phyloP scores from a whole-genome alignment of 1,284 basidiomycete genomes.

The Cryptococcus sp. region DNA sequence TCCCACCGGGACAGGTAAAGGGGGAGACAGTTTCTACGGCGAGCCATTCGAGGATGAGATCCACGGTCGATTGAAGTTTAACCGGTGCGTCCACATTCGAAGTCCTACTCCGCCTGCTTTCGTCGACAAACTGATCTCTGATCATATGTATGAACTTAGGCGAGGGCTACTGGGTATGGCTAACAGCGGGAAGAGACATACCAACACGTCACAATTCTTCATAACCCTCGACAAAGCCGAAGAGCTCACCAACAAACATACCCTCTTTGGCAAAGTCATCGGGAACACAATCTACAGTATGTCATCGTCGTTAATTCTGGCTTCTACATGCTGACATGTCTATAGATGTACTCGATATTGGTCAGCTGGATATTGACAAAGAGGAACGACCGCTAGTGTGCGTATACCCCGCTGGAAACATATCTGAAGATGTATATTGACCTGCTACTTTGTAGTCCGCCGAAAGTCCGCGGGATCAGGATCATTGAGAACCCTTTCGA shows the following conservation, averaged over 20 bases:
- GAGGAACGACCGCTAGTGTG: slow-evolving; percentile 84
- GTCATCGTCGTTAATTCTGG: slow-evolving; percentile 50
- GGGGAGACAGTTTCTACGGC: slow-evolving; percentile 89
- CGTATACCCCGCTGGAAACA: slow-evolving; percentile 40
- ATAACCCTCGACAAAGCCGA: slow-evolving; percentile 87
- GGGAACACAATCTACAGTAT: slow-evolving; percentile 79
- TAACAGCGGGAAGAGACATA: slow-evolving; percentile 78
- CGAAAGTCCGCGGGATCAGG: slow-evolving; percentile 78
- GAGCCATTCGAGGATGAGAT: slow-evolving; percentile 91
- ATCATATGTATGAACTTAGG: slow-evolving; percentile 52
- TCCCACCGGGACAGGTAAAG: slow-evolving; percentile 82
- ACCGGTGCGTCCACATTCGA: slow-evolving; percentile 44
- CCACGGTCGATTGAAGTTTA: slow-evolving; percentile 73
- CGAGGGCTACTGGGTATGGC: slow-evolving; percentile 94
- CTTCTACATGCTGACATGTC: slow-evolving; percentile 8
- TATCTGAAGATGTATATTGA: slow-evolving; percentile 5
- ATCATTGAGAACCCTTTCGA: slow-evolving; percentile 91
- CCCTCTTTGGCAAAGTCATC: slow-evolving; percentile 68
- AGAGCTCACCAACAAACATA: slow-evolving; percentile 85
- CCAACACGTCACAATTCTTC: slow-evolving; percentile 88
- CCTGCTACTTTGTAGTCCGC: slow-evolving; percentile 62
- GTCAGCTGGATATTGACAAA: slow-evolving; percentile 79
- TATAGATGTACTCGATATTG: slow-evolving; percentile 83
- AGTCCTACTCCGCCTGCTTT: background rate
- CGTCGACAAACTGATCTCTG: background rate